phyloP scores from a whole-genome alignment of 768 basidiomycete genomes.

The Suillus discolor region DNA sequence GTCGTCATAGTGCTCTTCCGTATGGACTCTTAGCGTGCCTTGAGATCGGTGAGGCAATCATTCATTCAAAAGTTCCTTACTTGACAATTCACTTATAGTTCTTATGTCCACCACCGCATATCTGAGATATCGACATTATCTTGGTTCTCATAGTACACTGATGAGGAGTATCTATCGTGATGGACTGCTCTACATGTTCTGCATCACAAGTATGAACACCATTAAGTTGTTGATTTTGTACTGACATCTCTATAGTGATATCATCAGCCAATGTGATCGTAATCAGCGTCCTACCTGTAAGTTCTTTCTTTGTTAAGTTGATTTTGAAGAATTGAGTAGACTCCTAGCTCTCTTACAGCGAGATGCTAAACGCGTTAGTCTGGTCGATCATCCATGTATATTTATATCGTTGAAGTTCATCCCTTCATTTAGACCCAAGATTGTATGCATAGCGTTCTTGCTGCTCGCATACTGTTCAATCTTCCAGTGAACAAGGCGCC shows the following conservation, averaged over 20 bases:
- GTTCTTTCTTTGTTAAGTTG: background rate
- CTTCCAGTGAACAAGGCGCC: background rate
- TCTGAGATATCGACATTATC: conserved; percentile 9
- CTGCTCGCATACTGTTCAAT: conserved; percentile 10
- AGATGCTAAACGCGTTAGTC: background rate
- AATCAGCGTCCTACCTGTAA: background rate
- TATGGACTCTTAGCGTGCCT: conserved; percentile 9
- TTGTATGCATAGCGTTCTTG: conserved; percentile 9
- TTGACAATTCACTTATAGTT: background rate
- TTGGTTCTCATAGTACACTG: conserved; percentile 2
- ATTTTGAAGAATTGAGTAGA: background rate
- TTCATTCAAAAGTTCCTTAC: background rate
- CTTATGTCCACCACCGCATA: conserved; percentile 4
- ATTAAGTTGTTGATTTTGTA: background rate
- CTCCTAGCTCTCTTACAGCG: background rate
- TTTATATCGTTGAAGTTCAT: background rate
- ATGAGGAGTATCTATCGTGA: conserved; percentile 9
- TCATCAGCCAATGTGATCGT: background rate
- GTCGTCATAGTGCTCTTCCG: background rate
- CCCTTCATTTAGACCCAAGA: background rate
- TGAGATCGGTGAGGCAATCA: conserved; percentile 9
- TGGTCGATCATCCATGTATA: background rate
- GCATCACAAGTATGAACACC: background rate
- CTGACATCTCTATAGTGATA: background rate
- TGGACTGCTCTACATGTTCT: conserved; percentile 2